Percentiles rank a stretch among this genome's conserved stretches.
These are phyloP conservation scores for Trametes sanguinea DNA, from an alignment of 768 basidiomycete genomes.

Conservation along the genomic window DNA sequence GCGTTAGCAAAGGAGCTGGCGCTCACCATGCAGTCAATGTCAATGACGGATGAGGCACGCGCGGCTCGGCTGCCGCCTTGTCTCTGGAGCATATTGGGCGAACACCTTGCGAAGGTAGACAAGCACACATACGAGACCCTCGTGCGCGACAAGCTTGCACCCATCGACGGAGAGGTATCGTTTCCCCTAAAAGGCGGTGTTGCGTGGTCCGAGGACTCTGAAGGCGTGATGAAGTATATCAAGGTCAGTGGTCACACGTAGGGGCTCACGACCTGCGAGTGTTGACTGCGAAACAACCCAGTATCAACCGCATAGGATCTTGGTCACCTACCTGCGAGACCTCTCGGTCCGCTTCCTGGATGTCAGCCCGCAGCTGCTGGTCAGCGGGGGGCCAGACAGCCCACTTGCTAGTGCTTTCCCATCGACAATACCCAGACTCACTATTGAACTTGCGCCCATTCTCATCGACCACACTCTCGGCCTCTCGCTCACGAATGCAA, in stretches of 20 bases:
- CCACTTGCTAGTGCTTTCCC: constrained; percentile 68
- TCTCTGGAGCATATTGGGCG: constrained; percentile 45
- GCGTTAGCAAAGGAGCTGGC: constrained; percentile 42
- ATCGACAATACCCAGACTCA: constrained; percentile 58
- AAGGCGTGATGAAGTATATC: constrained; percentile 50
- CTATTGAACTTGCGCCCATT: constrained; percentile 56
- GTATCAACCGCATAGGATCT: constrained; percentile 65
- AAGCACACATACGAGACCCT: constrained; percentile 50
- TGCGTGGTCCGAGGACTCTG: constrained; percentile 58
- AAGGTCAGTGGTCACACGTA: constrained; percentile 44
- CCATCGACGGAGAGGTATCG: constrained; percentile 9
- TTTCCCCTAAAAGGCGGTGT: constrained; percentile 45
- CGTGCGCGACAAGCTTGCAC: constrained; percentile 32
- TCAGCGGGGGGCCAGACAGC: constrained; percentile 41
- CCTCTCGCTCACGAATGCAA: constrained; percentile 25
- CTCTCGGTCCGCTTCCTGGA: constrained; percentile 73
- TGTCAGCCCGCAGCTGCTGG: constrained; percentile 66
- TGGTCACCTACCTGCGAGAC: constrained; percentile 65
- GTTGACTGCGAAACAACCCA: constrained; percentile 27
- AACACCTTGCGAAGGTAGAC: constrained; percentile 49
- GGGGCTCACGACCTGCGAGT: background rate
- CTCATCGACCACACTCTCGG: constrained; percentile 47
- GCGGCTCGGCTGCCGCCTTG: constrained; percentile 38
- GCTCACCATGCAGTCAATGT: constrained; percentile 42
- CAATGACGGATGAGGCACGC: constrained; percentile 41